Evolutionary conservation across 2,329 filamentous ascomycete genomes (phyloP).

Genomic region (Ceratocystis diversiconidia): DNA sequence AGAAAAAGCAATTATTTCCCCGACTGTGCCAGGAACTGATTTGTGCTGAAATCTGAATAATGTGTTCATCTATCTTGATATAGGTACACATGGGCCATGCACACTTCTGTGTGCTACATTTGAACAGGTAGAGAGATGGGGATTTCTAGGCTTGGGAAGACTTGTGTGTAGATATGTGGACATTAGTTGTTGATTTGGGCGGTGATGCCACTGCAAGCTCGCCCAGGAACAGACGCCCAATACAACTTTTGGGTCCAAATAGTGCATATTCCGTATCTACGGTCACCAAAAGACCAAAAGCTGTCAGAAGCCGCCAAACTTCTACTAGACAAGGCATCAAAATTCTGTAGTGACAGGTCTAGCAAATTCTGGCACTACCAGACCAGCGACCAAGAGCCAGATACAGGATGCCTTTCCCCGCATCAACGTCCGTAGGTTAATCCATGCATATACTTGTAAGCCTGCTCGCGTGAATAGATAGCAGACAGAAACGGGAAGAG

Average conservation of each 20-base stretch:
- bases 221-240: background rate
- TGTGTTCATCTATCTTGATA: background rate
- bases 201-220: background rate
- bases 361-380: background rate
- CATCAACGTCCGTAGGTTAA: background rate
- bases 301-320: background rate
- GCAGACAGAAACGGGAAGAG: background rate
- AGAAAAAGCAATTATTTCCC: background rate
- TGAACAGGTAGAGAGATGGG: background rate
- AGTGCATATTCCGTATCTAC: background rate
- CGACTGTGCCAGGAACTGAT: background rate
- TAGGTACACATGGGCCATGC: background rate
- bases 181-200: background rate
- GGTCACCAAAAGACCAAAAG: background rate
- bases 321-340: background rate
- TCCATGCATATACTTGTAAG: background rate
- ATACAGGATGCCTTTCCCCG: background rate
- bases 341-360: background rate
- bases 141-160: background rate
- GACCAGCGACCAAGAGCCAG: background rate
- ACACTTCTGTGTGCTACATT: background rate
- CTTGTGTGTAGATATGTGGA: background rate
- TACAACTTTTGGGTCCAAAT: background rate
- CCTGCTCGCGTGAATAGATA: background rate
- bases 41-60: background rate